Percentiles rank a stretch among this genome's conserved stretches.
phyloP scores from a whole-genome alignment of 1,284 basidiomycete species.

The Wolfiporia cocos region DNA sequence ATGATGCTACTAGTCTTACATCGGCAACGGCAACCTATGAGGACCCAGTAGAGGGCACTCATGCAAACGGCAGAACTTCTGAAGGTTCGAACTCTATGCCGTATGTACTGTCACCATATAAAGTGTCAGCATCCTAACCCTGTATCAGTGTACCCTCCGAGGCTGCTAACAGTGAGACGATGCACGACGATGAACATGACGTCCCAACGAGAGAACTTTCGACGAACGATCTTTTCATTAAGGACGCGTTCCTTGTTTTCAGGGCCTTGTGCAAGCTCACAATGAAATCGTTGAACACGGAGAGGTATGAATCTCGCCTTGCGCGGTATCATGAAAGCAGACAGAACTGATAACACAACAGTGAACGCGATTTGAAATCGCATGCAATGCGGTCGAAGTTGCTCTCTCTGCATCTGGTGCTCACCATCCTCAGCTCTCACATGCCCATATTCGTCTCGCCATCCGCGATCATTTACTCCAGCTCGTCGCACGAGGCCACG shows the following conservation, averaged over 20 bases:
- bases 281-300: slow-evolving; percentile 93
- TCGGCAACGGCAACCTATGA: background rate
- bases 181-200: slow-evolving; percentile 18
- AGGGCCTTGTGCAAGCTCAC: slow-evolving; percentile 93
- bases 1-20: too few relatives aligned
- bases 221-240: slow-evolving; percentile 83
- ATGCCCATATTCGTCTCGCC: slow-evolving; percentile 87
- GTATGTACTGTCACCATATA: slow-evolving; percentile 1
- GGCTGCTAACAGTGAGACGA: slow-evolving; percentile 14
- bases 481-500: slow-evolving; percentile 79
- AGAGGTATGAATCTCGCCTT: slow-evolving; percentile 52
- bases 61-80: slow-evolving; percentile 1
- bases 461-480: slow-evolving; percentile 82
- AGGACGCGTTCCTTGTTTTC: slow-evolving; percentile 96
- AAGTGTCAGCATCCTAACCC: background rate
- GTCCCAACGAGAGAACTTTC: slow-evolving; percentile 30
- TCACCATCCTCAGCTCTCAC: slow-evolving; percentile 90
- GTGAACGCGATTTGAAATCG: slow-evolving; percentile 89
- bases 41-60: slow-evolving; percentile 1
- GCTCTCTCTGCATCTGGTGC: slow-evolving; percentile 86
- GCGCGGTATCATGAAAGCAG: background rate
- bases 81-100: slow-evolving; percentile 8
- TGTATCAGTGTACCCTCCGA: slow-evolving; percentile 18
- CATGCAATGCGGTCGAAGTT: slow-evolving; percentile 96
- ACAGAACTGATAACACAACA: slow-evolving; percentile 27